Evolutionary conservation across 345 rosid genomes (phyloP).

Genomic region (Murraya paniculata): DNA sequence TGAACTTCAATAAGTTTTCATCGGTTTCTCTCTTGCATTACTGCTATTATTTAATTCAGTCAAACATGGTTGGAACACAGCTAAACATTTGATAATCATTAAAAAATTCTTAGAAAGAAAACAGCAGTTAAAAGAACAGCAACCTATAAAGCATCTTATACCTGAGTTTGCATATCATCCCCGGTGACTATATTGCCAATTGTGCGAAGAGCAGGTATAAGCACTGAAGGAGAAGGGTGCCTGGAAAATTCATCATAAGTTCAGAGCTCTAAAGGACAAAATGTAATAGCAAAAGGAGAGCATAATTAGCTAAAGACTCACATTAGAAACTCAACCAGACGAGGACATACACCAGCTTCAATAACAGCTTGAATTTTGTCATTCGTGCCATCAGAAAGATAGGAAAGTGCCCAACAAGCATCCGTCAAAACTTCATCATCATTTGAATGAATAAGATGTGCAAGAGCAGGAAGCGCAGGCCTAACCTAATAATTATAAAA

Average conservation of each 20-base stretch:
- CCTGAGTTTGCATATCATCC: constrained; percentile 81
- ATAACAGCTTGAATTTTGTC: constrained; percentile 81
- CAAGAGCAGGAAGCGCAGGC: constrained; percentile 74
- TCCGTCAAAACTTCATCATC: constrained; percentile 88
- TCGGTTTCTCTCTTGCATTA: neutral
- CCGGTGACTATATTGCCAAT: constrained; percentile 91
- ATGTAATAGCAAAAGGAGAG: neutral
- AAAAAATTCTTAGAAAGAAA: neutral
- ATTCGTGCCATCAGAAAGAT: constrained; percentile 77
- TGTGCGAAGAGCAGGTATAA: constrained; percentile 85
- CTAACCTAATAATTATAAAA: constrained; percentile 42
- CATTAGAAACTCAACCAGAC: constrained; percentile 64
- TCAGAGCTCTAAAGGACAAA: neutral
- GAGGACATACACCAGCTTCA: constrained; percentile 66
- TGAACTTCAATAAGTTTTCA: neutral
- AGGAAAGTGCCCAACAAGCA: constrained; percentile 85
- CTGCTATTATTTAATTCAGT: neutral
- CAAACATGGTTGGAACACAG: neutral
- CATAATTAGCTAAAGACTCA: constrained; percentile 34
- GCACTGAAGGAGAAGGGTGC: constrained; percentile 70
- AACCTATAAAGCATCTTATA: constrained; percentile 6
- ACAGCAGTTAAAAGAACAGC: neutral
- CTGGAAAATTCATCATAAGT: constrained; percentile 25
- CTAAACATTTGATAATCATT: neutral
- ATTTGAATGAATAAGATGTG: constrained; percentile 58